Percentiles rank a stretch among this genome's conserved stretches.
Conservation (phyloP, 495 filamentous ascomycete genomes). For the Aspergillus egyptiacus region DNA sequence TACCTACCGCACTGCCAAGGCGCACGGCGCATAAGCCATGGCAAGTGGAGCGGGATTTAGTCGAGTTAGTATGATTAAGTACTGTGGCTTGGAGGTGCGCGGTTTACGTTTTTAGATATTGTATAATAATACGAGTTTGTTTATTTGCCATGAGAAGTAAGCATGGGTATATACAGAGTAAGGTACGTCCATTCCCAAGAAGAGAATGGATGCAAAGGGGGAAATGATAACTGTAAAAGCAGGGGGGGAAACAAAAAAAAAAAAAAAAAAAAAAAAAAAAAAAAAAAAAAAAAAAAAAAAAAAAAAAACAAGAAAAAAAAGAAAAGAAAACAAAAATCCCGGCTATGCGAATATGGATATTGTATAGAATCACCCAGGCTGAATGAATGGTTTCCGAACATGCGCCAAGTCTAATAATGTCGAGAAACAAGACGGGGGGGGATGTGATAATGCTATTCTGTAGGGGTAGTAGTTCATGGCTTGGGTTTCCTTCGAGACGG, state of each 20-base stretch:
- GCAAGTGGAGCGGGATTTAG: background rate
- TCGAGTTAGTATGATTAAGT: background rate
- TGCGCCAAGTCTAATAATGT: background rate
- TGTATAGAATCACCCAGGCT: background rate
- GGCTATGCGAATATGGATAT: background rate
- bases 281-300: no score
- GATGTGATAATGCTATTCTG: background rate
- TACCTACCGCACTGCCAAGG: background rate
- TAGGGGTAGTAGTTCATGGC: no score
- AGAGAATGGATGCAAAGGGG: no score
- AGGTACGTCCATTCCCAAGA: no score
- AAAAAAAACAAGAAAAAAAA: background rate
- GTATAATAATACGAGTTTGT: no score
- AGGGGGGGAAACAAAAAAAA: no score
- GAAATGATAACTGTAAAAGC: no score
- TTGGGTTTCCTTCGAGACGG: background rate
- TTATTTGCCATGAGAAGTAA: background rate
- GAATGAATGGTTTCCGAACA: no score
- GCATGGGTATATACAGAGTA: background rate
- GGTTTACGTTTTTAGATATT: background rate
- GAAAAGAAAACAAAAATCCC: background rate
- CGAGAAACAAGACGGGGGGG: background rate
- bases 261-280: no score
- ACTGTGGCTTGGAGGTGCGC: background rate
- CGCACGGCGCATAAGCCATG: conserved; percentile 2